Conservation (phyloP, 1,284 basidiomycete genomes). For the Tylopilus orsonianus region DNA sequence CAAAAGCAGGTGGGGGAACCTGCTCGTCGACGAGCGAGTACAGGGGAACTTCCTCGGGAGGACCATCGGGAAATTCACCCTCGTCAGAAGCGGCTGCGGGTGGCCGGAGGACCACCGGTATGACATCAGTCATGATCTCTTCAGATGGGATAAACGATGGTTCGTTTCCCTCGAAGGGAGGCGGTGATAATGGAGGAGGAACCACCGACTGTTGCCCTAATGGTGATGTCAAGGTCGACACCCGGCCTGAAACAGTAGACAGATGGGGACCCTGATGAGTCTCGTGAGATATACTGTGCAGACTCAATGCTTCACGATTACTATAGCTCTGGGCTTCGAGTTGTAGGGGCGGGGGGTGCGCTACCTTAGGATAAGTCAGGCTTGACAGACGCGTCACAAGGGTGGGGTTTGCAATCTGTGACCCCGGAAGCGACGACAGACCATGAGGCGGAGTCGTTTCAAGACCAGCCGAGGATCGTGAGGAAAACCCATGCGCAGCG, state of each 20-base stretch:
- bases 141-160: not conserved
- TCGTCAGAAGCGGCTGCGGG: not conserved
- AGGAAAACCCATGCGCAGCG: not conserved
- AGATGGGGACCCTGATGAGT: not conserved
- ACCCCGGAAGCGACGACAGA: not conserved
- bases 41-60: conserved; percentile 23
- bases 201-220: conserved; percentile 1
- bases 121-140: not conserved
- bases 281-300: not conserved
- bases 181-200: not conserved
- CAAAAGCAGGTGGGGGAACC: conserved; percentile 28
- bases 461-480: not conserved
- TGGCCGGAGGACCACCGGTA: not conserved
- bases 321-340: not conserved
- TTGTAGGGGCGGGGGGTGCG: too few species aligned
- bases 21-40: conserved; percentile 28
- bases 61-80: not conserved
- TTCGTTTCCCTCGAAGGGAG: conserved; percentile 8
- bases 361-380: not conserved
- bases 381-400: not conserved
- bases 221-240: not conserved
- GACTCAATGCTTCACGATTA: not conserved
- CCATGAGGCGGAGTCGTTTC: conserved; percentile 1
- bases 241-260: not conserved
- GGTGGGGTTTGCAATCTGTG: not conserved